phyloP scores from a whole-genome alignment of 2,329 filamentous ascomycete species.

The Hansfordia pulvinata region DNA sequence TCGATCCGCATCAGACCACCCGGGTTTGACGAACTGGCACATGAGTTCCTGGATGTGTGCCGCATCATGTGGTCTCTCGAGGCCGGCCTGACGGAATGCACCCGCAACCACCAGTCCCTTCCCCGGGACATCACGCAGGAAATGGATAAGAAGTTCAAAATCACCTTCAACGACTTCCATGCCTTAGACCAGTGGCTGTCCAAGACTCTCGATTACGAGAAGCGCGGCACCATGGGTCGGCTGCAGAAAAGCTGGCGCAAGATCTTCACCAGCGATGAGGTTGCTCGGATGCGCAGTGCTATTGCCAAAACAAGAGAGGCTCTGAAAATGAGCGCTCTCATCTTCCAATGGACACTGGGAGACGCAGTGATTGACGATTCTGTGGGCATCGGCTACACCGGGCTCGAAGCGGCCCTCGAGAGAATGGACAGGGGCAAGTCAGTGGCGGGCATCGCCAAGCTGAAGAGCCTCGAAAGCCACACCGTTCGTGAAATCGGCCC shows the following conservation, averaged over 20 bases:
- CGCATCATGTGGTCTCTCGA: conserved; percentile 56
- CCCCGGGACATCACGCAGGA: conserved; percentile 48
- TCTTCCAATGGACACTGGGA: conserved; percentile 53
- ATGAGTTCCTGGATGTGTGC: conserved; percentile 54
- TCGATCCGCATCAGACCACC: conserved; percentile 37
- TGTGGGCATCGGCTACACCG: conserved; percentile 53
- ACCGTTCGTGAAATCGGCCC: too few species aligned
- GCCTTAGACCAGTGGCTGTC: conserved; percentile 48
- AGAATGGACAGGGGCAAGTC: conserved; percentile 23
- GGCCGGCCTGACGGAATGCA: conserved; percentile 43
- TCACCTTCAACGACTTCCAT: conserved; percentile 47
- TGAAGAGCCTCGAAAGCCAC: conserved; percentile 14
- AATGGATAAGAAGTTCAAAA: conserved; percentile 48
- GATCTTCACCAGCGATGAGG: conserved; percentile 47
- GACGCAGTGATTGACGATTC: conserved; percentile 42
- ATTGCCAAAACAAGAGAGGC: conserved; percentile 45
- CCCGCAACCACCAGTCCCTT: conserved; percentile 34
- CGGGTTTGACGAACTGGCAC: conserved; percentile 45
- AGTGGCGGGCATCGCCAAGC: conserved; percentile 12
- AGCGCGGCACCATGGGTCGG: conserved; percentile 44
- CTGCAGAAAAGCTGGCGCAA: conserved; percentile 48
- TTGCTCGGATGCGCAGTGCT: conserved; percentile 43
- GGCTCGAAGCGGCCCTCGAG: conserved; percentile 50
- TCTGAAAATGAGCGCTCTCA: conserved; percentile 47
- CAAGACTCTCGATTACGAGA: conserved; percentile 48